Base-by-base conservation (phyloP, 768 basidiomycete genomes). In the Boletus vermiculosoides region DNA sequence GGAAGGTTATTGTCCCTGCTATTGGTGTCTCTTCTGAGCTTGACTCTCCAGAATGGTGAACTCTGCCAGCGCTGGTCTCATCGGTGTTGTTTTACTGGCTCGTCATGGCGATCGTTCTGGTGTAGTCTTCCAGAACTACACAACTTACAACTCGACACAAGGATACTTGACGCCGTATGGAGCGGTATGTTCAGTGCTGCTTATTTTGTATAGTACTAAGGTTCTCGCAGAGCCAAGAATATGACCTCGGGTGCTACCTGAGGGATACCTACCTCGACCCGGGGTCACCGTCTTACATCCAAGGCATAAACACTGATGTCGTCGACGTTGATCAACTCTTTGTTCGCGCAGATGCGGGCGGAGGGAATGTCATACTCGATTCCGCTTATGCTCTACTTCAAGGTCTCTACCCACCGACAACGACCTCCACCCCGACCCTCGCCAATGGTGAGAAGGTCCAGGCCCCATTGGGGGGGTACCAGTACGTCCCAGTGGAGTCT, bases 351-450 rank as follows among this genome's bases (percentile, higher is more conserved):
- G 92, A 93, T 73, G 84, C 85, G 48, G 90, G 90, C 45, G 85
- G 85, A 72, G 91, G 91, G 50, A 80, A 84, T 23, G 85, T 87
- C 45, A 89, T 91, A 61, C 87, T 90, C 73, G 89, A 94, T 78
- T 88, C 88, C 9, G 85, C 90, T 18, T 86, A 87, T 58, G 90
- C 92, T 15, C 75, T 92, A 39, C 79, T 92, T 41, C 93, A 94
- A 68, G 91, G 92, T 36, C 78, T 94, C 49, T 92, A 87, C 78
- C 92, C 92, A 13, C 89, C 91, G 5, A 88, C 80, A 57, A 67
- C 76, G 8, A 76, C 80, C 52, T 86, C 86, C 69, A 82, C 78
- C 61, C 85, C 85, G 55, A 79, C 77, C 12, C 83, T 95, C 20
- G 92, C 89, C 3, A 85, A 92, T 61, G 89, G 86, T 55, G 80